Percentiles rank a stretch among this genome's conserved stretches.
These are phyloP conservation scores for Lyophyllum decastes DNA, from an alignment of 768 basidiomycete species.

Conservation along the genomic window DNA sequence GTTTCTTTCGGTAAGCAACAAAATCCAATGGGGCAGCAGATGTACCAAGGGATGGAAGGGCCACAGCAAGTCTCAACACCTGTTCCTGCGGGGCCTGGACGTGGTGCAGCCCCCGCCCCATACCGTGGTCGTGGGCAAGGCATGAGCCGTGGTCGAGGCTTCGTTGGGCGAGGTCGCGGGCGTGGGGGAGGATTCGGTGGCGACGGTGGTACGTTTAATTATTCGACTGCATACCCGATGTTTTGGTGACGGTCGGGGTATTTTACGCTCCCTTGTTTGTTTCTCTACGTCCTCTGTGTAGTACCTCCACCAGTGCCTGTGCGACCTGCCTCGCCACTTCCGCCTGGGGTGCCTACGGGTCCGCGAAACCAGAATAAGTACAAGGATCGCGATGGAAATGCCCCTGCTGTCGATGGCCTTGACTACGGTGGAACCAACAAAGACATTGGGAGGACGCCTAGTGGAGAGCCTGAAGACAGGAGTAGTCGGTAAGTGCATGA, in stretches of 20 bases:
- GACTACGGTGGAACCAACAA: slow-evolving; percentile 74
- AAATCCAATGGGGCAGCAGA: slow-evolving; percentile 60
- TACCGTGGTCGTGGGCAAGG: slow-evolving; percentile 35
- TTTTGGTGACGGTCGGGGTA: slow-evolving; percentile 13
- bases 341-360: slow-evolving; percentile 85
- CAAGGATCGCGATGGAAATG: slow-evolving; percentile 85
- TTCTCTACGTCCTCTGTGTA: slow-evolving; percentile 8
- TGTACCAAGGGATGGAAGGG: slow-evolving; percentile 66
- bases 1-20: slow-evolving; percentile 48
- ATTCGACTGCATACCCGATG: slow-evolving; percentile 8
- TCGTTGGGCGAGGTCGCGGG: slow-evolving; percentile 41
- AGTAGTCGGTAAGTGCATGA: slow-evolving; percentile 51
- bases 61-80: slow-evolving; percentile 45
- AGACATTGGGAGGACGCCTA: slow-evolving; percentile 54
- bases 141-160: slow-evolving; percentile 44
- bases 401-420: slow-evolving; percentile 84
- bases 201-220: slow-evolving; percentile 35
- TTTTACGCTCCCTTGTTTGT: slow-evolving; percentile 5
- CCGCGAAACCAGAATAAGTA: slow-evolving; percentile 89
- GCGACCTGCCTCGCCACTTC: slow-evolving; percentile 81
- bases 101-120: slow-evolving; percentile 32
- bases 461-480: slow-evolving; percentile 70
- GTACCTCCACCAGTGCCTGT: slow-evolving; percentile 54
- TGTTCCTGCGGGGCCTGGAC: slow-evolving; percentile 38
- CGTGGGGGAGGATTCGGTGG: slow-evolving; percentile 42